A percentile compares a stretch with the other conserved stretches of the same genome.
Conservation (phyloP, 345 rosid genomes). For the Carallia brachiata region DNA sequence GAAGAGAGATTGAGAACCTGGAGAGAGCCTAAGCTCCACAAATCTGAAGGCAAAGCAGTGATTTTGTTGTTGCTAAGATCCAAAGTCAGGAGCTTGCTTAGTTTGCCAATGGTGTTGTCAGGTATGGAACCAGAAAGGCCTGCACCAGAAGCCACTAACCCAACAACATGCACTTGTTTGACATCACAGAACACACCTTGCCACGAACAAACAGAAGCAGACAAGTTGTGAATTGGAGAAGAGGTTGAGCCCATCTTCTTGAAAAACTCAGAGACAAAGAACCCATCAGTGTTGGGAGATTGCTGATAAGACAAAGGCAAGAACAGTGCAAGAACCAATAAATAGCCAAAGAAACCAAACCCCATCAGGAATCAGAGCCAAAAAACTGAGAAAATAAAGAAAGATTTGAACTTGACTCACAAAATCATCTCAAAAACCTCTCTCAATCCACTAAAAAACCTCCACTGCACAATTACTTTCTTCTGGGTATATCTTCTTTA, state of each 20-base stretch:
- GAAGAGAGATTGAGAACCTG: slow-evolving; percentile 63
- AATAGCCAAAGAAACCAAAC: slow-evolving; percentile 43
- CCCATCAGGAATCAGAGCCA: slow-evolving; percentile 47
- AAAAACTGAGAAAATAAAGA: slow-evolving; percentile 18
- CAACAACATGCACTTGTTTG: slow-evolving; percentile 44
- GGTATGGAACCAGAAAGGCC: slow-evolving; percentile 77
- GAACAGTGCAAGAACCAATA: slow-evolving; percentile 57
- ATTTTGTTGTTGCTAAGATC: slow-evolving; percentile 86
- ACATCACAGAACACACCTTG: slow-evolving; percentile 65
- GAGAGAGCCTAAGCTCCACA: slow-evolving; percentile 79
- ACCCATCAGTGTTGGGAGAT: slow-evolving; percentile 92
- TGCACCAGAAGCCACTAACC: slow-evolving; percentile 50
- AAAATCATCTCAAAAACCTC: slow-evolving; percentile 16
- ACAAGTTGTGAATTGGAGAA: slow-evolving; percentile 40
- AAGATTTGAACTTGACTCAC: slow-evolving; percentile 10
- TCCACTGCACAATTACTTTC: background rate
- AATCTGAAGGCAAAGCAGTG: slow-evolving; percentile 77
- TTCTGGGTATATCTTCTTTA: slow-evolving; percentile 13
- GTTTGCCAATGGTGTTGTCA: slow-evolving; percentile 83
- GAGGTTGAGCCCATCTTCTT: slow-evolving; percentile 53
- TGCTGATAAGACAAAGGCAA: slow-evolving; percentile 56
- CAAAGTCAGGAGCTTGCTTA: slow-evolving; percentile 65
- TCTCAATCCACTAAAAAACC: too few relatives aligned
- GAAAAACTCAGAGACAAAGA: slow-evolving; percentile 64
- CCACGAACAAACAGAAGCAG: slow-evolving; percentile 72